Percentiles rank a stretch among this genome's conserved stretches.
These are phyloP conservation scores for Apiotrichum gamsii DNA, from an alignment of 1,284 basidiomycete genomes.

Conservation along the genomic window DNA sequence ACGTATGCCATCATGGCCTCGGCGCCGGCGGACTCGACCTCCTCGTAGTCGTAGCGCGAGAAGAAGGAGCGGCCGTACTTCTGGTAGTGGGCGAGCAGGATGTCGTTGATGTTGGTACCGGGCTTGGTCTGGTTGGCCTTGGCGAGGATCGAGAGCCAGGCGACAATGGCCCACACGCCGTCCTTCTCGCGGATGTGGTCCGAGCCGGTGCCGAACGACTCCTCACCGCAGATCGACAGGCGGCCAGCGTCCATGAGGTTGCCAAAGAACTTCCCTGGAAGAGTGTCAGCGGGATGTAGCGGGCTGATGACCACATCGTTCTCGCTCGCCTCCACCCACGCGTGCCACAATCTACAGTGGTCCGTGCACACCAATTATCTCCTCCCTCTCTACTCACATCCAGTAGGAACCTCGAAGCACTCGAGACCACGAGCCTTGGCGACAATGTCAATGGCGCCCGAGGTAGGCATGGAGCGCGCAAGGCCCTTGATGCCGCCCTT, in stretches of 20 bases:
- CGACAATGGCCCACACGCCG: conserved; percentile 93
- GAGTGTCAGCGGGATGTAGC: conserved; percentile 4
- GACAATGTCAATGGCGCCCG: conserved; percentile 92
- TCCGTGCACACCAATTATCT: too few species aligned
- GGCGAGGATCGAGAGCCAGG: conserved; percentile 96
- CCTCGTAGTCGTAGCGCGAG: conserved; percentile 98
- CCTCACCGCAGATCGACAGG: conserved; percentile 96
- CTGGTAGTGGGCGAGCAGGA: conserved; percentile 79
- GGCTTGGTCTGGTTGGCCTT: conserved; percentile 78
- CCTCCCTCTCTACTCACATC: conserved; percentile 50
- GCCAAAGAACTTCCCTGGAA: conserved; percentile 96
- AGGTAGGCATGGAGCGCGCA: conserved; percentile 94
- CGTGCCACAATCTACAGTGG: too few species aligned
- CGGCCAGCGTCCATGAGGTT: conserved; percentile 98
- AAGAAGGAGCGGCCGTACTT: conserved; percentile 97
- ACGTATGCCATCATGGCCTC: conserved; percentile 75
- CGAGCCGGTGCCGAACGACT: conserved; percentile 98
- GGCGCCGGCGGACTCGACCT: conserved; percentile 86
- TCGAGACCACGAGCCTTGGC: conserved; percentile 91
- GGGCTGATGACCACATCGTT: too few species aligned
- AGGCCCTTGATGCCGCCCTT: conserved; percentile 86
- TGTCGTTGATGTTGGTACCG: conserved; percentile 77
- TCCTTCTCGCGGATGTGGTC: conserved; percentile 99
- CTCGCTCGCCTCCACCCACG: too few species aligned
- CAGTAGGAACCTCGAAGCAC: conserved; percentile 94